Percentiles rank a stretch among this genome's conserved stretches.
Conservation (phyloP, 2,329 filamentous ascomycete species). For the Tolypocladium tropicale region DNA sequence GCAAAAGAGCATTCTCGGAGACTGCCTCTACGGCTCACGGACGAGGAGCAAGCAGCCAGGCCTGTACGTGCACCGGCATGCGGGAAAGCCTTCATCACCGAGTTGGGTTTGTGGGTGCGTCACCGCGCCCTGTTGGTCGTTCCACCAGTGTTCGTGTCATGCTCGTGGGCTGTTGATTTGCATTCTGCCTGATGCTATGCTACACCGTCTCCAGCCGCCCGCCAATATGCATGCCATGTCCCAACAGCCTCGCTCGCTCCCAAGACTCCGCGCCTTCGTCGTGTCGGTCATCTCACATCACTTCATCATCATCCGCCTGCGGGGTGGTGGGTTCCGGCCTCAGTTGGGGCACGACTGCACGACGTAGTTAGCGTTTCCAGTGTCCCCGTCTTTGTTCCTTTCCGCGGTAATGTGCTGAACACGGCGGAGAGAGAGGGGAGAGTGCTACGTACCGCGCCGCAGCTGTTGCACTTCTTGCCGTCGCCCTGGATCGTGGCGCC, state of each 20-base stretch:
- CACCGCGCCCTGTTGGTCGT: neutral
- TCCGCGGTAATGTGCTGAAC: neutral
- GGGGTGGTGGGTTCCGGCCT: neutral
- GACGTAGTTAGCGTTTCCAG: neutral
- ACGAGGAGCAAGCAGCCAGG: neutral
- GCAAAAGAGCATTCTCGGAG: neutral
- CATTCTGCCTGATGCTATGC: neutral
- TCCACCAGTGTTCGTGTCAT: neutral
- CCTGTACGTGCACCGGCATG: neutral
- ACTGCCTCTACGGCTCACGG: neutral
- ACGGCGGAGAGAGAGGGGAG: neutral
- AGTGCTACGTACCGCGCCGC: constrained; percentile 47
- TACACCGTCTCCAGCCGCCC: neutral
- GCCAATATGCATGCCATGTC: neutral
- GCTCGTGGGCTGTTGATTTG: neutral
- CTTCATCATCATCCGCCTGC: neutral
- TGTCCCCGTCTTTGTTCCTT: neutral
- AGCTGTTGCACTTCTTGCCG: constrained; percentile 43
- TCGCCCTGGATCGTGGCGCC: constrained; percentile 31
- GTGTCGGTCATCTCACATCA: neutral
- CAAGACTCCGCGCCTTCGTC: neutral
- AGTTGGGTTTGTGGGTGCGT: neutral
- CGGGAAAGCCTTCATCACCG: neutral
- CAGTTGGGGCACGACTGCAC: constrained; percentile 22
- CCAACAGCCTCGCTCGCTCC: neutral